Evolutionary conservation across 2,329 filamentous ascomycete genomes (phyloP), one percentile per base, ranked within the genome.

Genomic region (Fusarium anthophilum): DNA sequence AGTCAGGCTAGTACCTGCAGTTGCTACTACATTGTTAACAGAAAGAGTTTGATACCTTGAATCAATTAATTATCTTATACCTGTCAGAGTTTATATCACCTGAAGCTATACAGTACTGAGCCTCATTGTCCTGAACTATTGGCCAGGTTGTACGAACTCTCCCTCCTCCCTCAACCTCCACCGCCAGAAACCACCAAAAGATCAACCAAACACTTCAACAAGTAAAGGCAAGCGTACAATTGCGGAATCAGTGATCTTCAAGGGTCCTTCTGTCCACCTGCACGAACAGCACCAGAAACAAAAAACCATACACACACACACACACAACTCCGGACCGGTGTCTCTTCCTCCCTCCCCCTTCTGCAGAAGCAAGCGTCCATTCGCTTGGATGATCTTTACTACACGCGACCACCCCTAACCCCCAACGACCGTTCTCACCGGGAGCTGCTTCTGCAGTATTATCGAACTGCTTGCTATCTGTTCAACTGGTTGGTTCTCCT

Each of bases 371-470:
- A 66, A 69, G 63, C 53, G 66, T 66, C 63, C 37, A 54, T 53
- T 69, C 50, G 66, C 51, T 64, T 70, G 66, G 75, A 73, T 63
- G 75, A 77, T 77, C 75, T 65, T 68, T 77, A 75, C 75, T 76
- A 63, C 70, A 77, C 73, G 44, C 75, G 75, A 76, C 67, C 47
- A 70, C 44, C 48, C 64, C 62, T 48, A 74, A 58, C 53, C 54
- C 57, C 74, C 59, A 71, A 60, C 66, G 70, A 74, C 71, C 62
- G 70, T 74, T 70, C 48, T 74, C 67, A 72, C 71, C 71, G 60
- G 70, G 63, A 74, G 58, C 66, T 58, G 66, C n/a, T 69, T 71
- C 68, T 70, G 66, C 60, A 70, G 38, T 50, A 70, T 56, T 35
- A 45, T 50, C 44, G 24, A 47, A 32, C 35, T 59, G n/a, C 37